Conservation (phyloP, 257 asterid species). For the Penstemon davidsonii region DNA sequence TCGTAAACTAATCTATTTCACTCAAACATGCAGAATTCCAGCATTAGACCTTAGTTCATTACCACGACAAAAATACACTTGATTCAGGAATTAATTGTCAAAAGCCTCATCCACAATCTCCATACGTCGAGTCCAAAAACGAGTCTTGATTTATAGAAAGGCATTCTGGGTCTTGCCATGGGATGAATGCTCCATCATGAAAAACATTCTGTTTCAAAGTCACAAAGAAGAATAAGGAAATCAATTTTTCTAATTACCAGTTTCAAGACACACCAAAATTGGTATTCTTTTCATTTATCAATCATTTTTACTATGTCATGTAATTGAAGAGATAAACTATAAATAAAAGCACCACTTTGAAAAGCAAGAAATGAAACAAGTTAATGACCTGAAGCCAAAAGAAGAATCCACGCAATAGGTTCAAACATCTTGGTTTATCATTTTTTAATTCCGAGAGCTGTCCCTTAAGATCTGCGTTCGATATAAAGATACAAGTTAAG, state of each 20-base stretch:
- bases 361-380: constrained; percentile 1
- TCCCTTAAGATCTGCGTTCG: constrained; percentile 33
- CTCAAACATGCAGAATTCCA: not conserved
- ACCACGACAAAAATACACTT: not conserved
- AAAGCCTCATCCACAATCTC: not conserved
- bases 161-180: constrained; percentile 40
- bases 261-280: not conserved
- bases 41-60: not conserved
- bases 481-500: not conserved
- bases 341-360: not conserved
- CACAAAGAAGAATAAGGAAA: not conserved
- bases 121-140: not conserved
- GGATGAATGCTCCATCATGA: constrained; percentile 18
- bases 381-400: constrained; percentile 47
- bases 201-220: constrained; percentile 21
- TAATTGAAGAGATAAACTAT: not conserved
- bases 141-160: constrained; percentile 25
- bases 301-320: not conserved
- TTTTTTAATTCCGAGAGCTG: constrained; percentile 8
- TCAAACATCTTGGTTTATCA: constrained; percentile 35
- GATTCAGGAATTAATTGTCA: not conserved
- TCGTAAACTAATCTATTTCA: constrained; percentile 5
- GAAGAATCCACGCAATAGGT: constrained; percentile 50
- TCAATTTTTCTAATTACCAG: not conserved
- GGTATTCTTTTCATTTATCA: not conserved